These are phyloP conservation scores for Colletotrichum melonis DNA, from an alignment of 2,329 filamentous ascomycete genomes.

Conservation along the genomic window DNA sequence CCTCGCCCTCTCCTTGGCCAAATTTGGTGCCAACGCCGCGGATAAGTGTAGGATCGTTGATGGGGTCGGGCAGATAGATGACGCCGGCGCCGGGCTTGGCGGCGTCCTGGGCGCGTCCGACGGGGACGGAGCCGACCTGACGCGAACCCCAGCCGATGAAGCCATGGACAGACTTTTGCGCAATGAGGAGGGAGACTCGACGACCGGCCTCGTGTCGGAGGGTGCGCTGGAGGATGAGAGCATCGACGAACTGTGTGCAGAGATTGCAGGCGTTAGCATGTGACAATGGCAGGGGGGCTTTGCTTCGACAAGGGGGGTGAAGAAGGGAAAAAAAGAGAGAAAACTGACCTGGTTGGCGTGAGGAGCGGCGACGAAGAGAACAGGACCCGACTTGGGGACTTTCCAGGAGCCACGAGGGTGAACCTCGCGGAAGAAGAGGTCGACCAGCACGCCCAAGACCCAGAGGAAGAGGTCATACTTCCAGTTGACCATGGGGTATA, in stretches of 20 bases:
- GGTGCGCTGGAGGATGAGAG: conserved; percentile 90
- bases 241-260: conserved; percentile 84
- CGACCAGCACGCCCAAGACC: conserved; percentile 83
- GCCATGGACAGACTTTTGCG: conserved; percentile 93
- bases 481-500: conserved; percentile 77
- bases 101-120: conserved; percentile 89
- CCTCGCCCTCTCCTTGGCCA: conserved; percentile 74
- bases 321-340: not conserved
- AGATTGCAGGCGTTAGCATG: conserved; percentile 28
- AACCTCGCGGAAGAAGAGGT: conserved; percentile 98
- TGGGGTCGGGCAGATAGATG: conserved; percentile 89
- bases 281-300: conserved; percentile 26
- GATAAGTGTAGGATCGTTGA: conserved; percentile 84
- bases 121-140: conserved; percentile 90
- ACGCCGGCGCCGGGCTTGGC: conserved; percentile 83
- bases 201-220: conserved; percentile 88
- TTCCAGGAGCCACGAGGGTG: conserved; percentile 96
- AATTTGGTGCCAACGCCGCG: conserved; percentile 87
- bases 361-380: conserved; percentile 95
- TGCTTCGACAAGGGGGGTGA: conserved; percentile 5
- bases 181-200: conserved; percentile 91
- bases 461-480: conserved; percentile 84
- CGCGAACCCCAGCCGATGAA: conserved; percentile 91
- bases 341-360: conserved; percentile 89
- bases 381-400: conserved; percentile 86